Conservation (phyloP, 208 protist species). For the Trypanosomatidae sp. region DNA sequence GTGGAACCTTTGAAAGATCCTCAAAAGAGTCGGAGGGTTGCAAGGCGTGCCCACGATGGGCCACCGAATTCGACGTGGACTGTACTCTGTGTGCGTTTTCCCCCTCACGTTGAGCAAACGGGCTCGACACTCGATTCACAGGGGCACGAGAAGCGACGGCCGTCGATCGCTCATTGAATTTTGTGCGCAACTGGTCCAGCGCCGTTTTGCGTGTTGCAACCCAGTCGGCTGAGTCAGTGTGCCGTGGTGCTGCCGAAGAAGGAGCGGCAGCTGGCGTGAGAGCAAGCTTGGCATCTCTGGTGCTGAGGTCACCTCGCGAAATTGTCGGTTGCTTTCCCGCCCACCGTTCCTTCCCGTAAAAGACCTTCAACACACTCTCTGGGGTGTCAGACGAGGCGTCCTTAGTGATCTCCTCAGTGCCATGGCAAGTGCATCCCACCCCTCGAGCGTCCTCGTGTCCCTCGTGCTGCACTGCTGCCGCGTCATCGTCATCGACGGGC, state of each 20-base stretch:
- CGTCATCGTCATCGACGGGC: not conserved
- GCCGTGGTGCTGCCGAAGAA: not conserved
- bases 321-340: not conserved
- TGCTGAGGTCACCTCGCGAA: not conserved
- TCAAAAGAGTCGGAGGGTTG: constrained; percentile 1
- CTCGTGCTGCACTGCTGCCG: not conserved
- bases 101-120: too few relatives aligned
- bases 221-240: constrained; percentile 35
- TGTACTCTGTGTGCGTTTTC: not conserved
- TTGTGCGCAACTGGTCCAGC: constrained; percentile 43
- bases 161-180: constrained; percentile 12
- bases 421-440: not conserved
- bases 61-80: not conserved
- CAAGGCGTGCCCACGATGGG: not conserved
- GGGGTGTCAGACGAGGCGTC: constrained; percentile 7
- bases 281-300: not conserved
- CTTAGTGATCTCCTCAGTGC: too few relatives aligned
- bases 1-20: not conserved
- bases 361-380: constrained; percentile 11
- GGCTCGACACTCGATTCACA: not conserved
- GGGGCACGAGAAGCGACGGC: not conserved
- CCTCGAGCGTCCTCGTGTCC: not conserved
- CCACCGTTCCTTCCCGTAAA: constrained; percentile 6
- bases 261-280: not conserved
- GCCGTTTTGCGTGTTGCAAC: constrained; percentile 34